A percentile compares a stretch with the other conserved stretches of the same genome.
Evolutionary conservation across 116 monocot genomes (phyloP).

Genomic region (Zostera marina): DNA sequence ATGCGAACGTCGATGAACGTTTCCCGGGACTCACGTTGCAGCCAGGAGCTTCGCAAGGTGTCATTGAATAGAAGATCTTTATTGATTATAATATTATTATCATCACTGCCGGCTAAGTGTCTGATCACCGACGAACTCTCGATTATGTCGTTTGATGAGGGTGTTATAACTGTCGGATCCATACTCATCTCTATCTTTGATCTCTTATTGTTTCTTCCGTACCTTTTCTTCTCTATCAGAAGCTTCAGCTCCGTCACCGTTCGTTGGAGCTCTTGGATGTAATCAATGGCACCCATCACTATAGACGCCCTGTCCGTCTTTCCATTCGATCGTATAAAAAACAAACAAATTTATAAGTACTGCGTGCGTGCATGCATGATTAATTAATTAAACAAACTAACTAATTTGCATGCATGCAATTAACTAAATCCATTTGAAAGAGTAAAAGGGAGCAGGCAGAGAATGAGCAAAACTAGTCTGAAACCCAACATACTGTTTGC

Average conservation of each 20-base stretch:
- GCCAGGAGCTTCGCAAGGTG: constrained; percentile 68
- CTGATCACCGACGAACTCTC: constrained; percentile 49
- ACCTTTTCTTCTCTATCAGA: constrained; percentile 48
- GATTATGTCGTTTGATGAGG: constrained; percentile 21
- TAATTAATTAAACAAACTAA: too few relatives aligned
- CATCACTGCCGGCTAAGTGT: background rate
- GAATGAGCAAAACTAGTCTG: background rate
- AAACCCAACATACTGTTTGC: too few relatives aligned
- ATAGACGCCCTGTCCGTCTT: constrained; percentile 78
- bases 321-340: too few relatives aligned
- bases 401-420: background rate
- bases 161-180: background rate
- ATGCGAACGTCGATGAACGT: constrained; percentile 79
- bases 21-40: constrained; percentile 64
- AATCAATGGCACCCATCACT: constrained; percentile 75
- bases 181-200: constrained; percentile 20
- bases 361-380: too few relatives aligned
- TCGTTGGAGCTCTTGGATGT: constrained; percentile 75
- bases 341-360: too few relatives aligned
- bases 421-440: constrained; percentile 12
- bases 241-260: constrained; percentile 58
- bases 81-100: constrained; percentile 7
- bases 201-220: constrained; percentile 18
- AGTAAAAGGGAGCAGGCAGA: constrained; percentile 9
- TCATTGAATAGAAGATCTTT: constrained; percentile 22